Percentiles rank a stretch among this genome's conserved stretches.
Conservation (phyloP, 2,329 filamentous ascomycete species). For the Scedosporium boydii region DNA sequence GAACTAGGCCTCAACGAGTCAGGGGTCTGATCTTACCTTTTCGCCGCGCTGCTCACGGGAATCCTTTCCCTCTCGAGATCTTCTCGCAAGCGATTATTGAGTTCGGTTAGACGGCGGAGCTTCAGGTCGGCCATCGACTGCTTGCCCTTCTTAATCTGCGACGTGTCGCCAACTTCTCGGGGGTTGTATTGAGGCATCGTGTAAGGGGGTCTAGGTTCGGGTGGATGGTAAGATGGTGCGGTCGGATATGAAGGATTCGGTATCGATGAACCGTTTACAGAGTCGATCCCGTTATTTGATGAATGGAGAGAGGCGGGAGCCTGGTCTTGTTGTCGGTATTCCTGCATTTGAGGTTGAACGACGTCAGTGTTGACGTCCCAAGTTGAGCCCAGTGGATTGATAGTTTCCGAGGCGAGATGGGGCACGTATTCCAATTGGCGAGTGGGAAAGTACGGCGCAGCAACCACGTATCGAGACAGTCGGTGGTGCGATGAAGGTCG, state of each 20-base stretch:
- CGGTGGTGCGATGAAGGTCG: not conserved
- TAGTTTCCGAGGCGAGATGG: not conserved
- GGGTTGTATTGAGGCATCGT: conserved; percentile 59
- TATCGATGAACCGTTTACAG: not conserved
- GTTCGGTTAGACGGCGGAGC: conserved; percentile 87
- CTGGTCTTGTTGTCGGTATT: conserved; percentile 1
- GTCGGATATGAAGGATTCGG: not conserved
- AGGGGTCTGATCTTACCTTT: conserved; percentile 50
- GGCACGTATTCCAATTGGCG: not conserved
- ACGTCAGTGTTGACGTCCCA: not conserved
- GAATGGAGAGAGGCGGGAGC: not conserved
- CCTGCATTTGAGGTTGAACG: conserved; percentile 2
- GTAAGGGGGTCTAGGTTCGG: conserved; percentile 11
- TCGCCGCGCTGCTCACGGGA: conserved; percentile 86
- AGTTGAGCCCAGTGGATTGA: not conserved
- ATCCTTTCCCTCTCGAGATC: conserved; percentile 93
- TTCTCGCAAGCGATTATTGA: conserved; percentile 92
- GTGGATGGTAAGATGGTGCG: conserved; percentile 9
- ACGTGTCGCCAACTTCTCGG: conserved; percentile 57
- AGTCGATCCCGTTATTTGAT: not conserved
- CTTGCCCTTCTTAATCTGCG: conserved; percentile 81
- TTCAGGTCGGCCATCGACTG: conserved; percentile 99
- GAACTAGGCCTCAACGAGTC: not conserved
- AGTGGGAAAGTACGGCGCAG: not conserved
- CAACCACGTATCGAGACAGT: not conserved